Percentiles rank a stretch among this genome's conserved stretches.
These are phyloP conservation scores for Trapa incisa DNA, from an alignment of 345 rosid genomes.

Conservation along the genomic window DNA sequence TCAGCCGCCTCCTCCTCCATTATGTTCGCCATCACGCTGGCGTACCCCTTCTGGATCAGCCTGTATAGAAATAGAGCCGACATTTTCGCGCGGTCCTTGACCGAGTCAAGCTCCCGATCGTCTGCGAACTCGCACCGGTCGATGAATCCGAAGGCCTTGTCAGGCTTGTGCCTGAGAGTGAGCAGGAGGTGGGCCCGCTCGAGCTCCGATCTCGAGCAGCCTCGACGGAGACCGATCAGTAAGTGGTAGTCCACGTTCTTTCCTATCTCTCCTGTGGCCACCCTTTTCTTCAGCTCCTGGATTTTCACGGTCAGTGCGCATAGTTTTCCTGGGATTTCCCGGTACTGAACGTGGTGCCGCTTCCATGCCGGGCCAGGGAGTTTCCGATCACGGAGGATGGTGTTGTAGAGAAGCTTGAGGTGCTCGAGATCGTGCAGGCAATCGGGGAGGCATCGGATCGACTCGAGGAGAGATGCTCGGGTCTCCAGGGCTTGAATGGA, in stretches of 20 bases:
- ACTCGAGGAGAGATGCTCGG: constrained; percentile 66
- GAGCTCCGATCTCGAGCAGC: constrained; percentile 78
- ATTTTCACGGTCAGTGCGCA: constrained; percentile 55
- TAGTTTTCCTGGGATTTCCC: constrained; percentile 77
- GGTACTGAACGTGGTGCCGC: constrained; percentile 64
- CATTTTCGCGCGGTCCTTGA: constrained; percentile 70
- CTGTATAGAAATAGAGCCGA: constrained; percentile 73
- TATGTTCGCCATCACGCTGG: constrained; percentile 44
- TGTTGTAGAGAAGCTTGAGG: constrained; percentile 71
- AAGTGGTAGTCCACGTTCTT: constrained; percentile 66
- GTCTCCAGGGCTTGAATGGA: constrained; percentile 81
- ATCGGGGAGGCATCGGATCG: constrained; percentile 78
- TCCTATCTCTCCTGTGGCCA: constrained; percentile 66
- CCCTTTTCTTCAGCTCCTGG: constrained; percentile 52
- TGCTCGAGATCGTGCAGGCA: constrained; percentile 90
- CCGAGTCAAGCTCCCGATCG: constrained; percentile 53
- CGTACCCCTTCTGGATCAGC: constrained; percentile 69
- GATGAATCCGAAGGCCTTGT: constrained; percentile 51
- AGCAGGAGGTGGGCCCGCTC: constrained; percentile 79
- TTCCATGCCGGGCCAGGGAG: constrained; percentile 98
- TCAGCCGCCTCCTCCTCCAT: constrained; percentile 58
- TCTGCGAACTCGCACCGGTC: constrained; percentile 79
- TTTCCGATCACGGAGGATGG: constrained; percentile 71
- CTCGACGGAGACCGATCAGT: constrained; percentile 75
- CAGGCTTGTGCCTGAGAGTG: constrained; percentile 71